phyloP scores from a whole-genome alignment of 2,329 filamentous ascomycete species.

The Dendrostoma leiphaemia region DNA sequence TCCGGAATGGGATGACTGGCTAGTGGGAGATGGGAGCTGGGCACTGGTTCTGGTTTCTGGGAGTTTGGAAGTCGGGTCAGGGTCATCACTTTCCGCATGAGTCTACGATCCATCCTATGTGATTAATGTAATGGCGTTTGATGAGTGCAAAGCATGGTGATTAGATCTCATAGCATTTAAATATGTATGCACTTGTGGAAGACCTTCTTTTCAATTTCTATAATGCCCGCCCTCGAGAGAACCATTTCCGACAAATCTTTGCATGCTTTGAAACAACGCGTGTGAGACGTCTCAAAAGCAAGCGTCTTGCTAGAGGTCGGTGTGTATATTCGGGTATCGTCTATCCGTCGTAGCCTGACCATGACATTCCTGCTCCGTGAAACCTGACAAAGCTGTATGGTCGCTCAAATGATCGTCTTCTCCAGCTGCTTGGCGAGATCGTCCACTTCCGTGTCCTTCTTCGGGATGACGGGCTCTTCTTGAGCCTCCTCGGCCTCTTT shows the following conservation, averaged over 20 bases:
- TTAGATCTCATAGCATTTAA: not conserved
- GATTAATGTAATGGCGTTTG: not conserved
- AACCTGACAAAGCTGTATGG: constrained; percentile 1
- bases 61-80: too few species aligned
- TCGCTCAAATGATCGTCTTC: constrained; percentile 59
- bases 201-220: not conserved
- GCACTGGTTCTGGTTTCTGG: too few species aligned
- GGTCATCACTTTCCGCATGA: too few species aligned
- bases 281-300: not conserved
- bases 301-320: constrained; percentile 17
- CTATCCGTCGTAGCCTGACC: constrained; percentile 18
- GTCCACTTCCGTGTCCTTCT: constrained; percentile 77
- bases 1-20: constrained; percentile 34
- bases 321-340: constrained; percentile 21
- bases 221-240: not conserved
- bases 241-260: not conserved
- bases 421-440: constrained; percentile 72
- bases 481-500: constrained; percentile 71
- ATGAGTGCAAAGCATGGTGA: not conserved
- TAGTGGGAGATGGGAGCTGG: not conserved
- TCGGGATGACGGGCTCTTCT: constrained; percentile 68
- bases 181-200: not conserved
- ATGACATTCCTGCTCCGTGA: constrained; percentile 17
- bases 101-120: not conserved
- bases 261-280: not conserved